Evolutionary conservation across 2,329 filamentous ascomycete species (phyloP).

Genomic region (Neofusicoccum kwambonambiense): DNA sequence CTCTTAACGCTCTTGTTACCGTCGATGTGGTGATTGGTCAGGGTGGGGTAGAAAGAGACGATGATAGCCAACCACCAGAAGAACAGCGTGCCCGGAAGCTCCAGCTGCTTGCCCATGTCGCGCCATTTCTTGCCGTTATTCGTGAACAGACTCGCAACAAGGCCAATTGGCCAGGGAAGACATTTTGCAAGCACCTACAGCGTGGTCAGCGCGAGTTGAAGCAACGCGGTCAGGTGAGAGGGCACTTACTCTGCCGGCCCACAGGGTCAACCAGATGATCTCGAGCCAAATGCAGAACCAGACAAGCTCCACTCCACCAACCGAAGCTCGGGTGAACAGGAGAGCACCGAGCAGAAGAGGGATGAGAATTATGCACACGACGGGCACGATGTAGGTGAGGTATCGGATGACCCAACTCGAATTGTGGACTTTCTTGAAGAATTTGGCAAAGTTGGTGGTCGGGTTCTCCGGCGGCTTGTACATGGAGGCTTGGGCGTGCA

Average conservation of each 20-base stretch:
- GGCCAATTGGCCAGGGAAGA: constrained; percentile 60
- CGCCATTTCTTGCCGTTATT: constrained; percentile 92
- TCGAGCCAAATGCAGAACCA: constrained; percentile 98
- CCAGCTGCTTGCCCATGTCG: constrained; percentile 80
- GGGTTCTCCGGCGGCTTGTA: constrained; percentile 66
- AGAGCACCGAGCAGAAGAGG: constrained; percentile 66
- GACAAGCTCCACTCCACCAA: constrained; percentile 73
- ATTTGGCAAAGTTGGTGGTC: constrained; percentile 59
- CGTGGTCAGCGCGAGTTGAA: not conserved
- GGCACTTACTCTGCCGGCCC: constrained; percentile 62
- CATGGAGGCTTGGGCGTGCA: constrained; percentile 64
- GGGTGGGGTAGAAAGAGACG: constrained; percentile 80
- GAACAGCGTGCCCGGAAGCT: constrained; percentile 81
- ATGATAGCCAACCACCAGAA: constrained; percentile 89
- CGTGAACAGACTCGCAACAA: constrained; percentile 72
- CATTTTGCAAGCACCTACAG: constrained; percentile 60
- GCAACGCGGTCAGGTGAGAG: not conserved
- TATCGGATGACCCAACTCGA: constrained; percentile 68
- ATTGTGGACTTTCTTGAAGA: constrained; percentile 64
- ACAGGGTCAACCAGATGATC: constrained; percentile 87
- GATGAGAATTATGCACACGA: constrained; percentile 64
- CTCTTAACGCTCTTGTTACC: constrained; percentile 52
- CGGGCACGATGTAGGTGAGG: constrained; percentile 67
- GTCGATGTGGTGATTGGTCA: constrained; percentile 63
- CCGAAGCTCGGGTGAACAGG: constrained; percentile 57